phyloP scores from a whole-genome alignment of 192 early-diverging fungal genomes.

The Radiomyces spectabilis region DNA sequence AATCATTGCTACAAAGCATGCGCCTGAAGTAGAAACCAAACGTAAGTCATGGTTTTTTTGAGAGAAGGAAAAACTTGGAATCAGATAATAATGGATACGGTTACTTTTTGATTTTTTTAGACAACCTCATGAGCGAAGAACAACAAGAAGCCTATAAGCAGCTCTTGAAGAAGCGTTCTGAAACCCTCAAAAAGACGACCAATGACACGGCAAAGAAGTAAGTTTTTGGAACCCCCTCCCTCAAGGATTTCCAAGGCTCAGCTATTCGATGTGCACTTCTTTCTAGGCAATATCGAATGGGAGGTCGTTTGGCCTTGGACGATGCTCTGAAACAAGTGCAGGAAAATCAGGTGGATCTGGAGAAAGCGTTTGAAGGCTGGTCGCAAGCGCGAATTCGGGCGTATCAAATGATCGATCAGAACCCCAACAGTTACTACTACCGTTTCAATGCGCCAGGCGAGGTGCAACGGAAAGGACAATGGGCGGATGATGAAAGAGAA shows the following conservation, averaged over 20 bases:
- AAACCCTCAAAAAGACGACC: conserved; percentile 74
- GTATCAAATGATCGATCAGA: conserved; percentile 87
- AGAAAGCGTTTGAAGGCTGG: conserved; percentile 94
- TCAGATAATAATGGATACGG: too few species aligned
- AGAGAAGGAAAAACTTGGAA: too few species aligned
- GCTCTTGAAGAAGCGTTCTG: conserved; percentile 75
- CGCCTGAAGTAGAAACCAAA: conserved; percentile 32
- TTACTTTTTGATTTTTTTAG: conserved; percentile 1
- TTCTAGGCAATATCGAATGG: conserved; percentile 60
- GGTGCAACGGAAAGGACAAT: conserved; percentile 85
- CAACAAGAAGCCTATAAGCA: conserved; percentile 84
- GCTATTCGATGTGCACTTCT: neutral
- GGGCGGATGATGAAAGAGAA: conserved; percentile 82
- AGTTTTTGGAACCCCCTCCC: too few species aligned
- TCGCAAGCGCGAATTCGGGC: conserved; percentile 88
- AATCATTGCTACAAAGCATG: conserved; percentile 58
- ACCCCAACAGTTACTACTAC: conserved; percentile 97
- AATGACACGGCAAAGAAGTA: conserved; percentile 70
- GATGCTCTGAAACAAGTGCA: conserved; percentile 86
- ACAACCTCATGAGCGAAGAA: conserved; percentile 64
- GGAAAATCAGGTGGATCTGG: conserved; percentile 67
- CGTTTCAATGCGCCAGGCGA: conserved; percentile 96
- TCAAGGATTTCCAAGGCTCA: too few species aligned
- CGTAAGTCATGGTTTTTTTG: conserved; percentile 28
- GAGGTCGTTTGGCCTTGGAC: conserved; percentile 72